phyloP scores from a whole-genome alignment of 169 alveolate species.

The Cryptosporidium bovis region DNA sequence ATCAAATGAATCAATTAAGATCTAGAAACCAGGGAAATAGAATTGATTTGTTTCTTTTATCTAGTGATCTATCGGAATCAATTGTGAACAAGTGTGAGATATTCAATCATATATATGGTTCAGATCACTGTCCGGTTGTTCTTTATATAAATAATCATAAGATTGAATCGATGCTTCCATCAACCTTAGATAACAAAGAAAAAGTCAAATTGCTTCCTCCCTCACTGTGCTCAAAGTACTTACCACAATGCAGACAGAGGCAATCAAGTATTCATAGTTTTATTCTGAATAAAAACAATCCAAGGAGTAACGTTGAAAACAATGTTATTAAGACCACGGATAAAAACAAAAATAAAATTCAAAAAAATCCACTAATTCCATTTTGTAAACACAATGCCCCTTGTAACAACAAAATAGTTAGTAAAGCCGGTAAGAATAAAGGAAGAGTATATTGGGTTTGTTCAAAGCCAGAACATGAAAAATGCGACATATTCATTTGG shows the following conservation, averaged over 20 bases:
- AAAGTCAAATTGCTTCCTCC: background rate
- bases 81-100: conserved; percentile 18
- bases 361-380: background rate
- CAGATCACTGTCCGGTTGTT: conserved; percentile 60
- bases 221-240: conserved; percentile 25
- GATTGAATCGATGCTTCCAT: background rate
- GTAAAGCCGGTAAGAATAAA: conserved; percentile 30
- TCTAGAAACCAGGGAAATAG: conserved; percentile 46
- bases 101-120: conserved; percentile 30
- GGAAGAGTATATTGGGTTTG: conserved; percentile 41
- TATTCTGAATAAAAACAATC: background rate
- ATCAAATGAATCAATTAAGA: conserved; percentile 35
- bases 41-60: conserved; percentile 51
- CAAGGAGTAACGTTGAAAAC: background rate
- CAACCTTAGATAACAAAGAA: background rate
- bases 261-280: conserved; percentile 14
- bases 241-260: conserved; percentile 43
- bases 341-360: background rate
- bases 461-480: conserved; percentile 35
- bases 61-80: background rate
- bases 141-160: background rate
- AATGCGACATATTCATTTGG: conserved; percentile 42
- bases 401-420: conserved; percentile 22
- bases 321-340: background rate
- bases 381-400: conserved; percentile 26